Conservation (phyloP, 805 yeast genomes). For the Pichia ethanolica region DNA sequence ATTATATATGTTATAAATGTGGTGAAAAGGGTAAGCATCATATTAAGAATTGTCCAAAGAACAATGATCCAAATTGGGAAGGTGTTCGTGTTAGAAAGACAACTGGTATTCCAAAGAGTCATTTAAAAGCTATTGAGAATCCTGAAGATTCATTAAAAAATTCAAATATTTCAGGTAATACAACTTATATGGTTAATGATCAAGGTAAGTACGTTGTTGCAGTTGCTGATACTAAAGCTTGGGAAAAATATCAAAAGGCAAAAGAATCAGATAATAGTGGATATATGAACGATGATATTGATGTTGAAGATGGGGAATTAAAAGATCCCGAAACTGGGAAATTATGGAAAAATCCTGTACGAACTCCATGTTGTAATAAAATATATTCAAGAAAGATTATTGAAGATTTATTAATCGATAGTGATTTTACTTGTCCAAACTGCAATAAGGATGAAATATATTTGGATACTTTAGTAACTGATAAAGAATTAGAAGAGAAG, state of each 20-base stretch:
- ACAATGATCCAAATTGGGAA: slow-evolving; percentile 87
- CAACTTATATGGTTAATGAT: slow-evolving; percentile 70
- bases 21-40: slow-evolving; percentile 90
- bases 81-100: slow-evolving; percentile 86
- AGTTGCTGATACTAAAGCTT: slow-evolving; percentile 86
- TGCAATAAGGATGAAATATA: slow-evolving; percentile 69
- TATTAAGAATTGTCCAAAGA: slow-evolving; percentile 93
- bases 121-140: slow-evolving; percentile 77
- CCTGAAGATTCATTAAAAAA: slow-evolving; percentile 52
- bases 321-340: slow-evolving; percentile 66
- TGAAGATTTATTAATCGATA: slow-evolving; percentile 62
- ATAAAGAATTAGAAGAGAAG: slow-evolving; percentile 49
- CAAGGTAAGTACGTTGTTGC: slow-evolving; percentile 95
- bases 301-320: slow-evolving; percentile 52
- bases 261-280: slow-evolving; percentile 26
- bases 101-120: slow-evolving; percentile 95
- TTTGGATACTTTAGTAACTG: slow-evolving; percentile 62
- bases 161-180: slow-evolving; percentile 34
- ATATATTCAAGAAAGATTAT: slow-evolving; percentile 53
- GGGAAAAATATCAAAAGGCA: slow-evolving; percentile 81
- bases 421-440: slow-evolving; percentile 86
- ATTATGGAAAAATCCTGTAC: slow-evolving; percentile 63
- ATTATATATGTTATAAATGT: slow-evolving; percentile 93
- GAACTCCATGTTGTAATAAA: slow-evolving; percentile 64
- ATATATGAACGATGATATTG: slow-evolving; percentile 14